A percentile compares a stretch with the other conserved stretches of the same genome.
phyloP scores from a whole-genome alignment of 306 rosid genomes.

The Mimosa pudica region DNA sequence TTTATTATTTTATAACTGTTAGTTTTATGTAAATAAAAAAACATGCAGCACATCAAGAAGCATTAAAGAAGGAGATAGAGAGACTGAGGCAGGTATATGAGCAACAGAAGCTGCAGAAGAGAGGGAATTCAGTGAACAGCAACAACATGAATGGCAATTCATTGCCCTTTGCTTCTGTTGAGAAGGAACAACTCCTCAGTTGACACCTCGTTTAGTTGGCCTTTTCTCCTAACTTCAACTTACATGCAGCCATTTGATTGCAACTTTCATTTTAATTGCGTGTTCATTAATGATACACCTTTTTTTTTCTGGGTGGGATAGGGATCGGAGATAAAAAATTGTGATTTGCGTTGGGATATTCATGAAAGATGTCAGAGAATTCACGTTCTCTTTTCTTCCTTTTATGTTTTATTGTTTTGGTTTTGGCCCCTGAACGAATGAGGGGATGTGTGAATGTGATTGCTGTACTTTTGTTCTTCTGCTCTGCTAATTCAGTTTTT shows the following conservation, averaged over 20 bases:
- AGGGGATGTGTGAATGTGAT: conserved; percentile 30
- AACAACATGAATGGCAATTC: conserved; percentile 40
- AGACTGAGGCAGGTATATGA: conserved; percentile 84
- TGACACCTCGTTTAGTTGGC: not conserved
- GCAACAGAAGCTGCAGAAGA: conserved; percentile 72
- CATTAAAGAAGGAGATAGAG: conserved; percentile 89
- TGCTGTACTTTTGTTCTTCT: conserved; percentile 39
- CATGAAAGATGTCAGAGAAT: conserved; percentile 41
- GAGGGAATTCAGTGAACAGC: conserved; percentile 34
- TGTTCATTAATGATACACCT: conserved; percentile 1
- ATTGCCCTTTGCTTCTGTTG: conserved; percentile 36
- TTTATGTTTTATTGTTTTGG: not conserved
- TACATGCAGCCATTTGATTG: conserved; percentile 25
- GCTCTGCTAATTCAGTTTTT: conserved; percentile 24
- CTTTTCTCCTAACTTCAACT: not conserved
- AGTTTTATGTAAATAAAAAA: not conserved
- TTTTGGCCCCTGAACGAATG: conserved; percentile 11
- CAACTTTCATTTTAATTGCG: conserved; percentile 25
- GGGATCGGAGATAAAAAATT: conserved; percentile 31
- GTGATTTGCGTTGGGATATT: conserved; percentile 45
- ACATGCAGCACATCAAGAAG: conserved; percentile 85
- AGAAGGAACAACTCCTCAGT: conserved; percentile 50
- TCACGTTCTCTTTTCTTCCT: conserved; percentile 23
- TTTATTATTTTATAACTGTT: not conserved
- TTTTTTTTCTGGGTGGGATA: conserved; percentile 26